Base-by-base conservation (phyloP, 306 rosid species). In the Fragaria vesca region DNA sequence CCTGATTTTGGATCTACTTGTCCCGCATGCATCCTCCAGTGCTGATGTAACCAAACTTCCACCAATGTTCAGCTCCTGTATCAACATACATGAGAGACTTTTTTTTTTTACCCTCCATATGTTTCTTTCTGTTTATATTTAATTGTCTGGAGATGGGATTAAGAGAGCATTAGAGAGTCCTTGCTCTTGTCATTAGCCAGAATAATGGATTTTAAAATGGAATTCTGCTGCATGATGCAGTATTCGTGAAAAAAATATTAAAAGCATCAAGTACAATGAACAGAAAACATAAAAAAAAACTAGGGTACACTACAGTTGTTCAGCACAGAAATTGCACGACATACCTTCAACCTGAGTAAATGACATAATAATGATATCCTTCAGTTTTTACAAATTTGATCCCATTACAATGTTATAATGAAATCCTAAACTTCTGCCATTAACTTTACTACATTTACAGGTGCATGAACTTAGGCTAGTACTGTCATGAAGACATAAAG, bases 51-150 rank as follows among this genome's bases (percentile, higher is more conserved):
- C 97, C 87, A 94, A 77, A 87, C 94, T 91, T 70, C 96, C 94
- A 66, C 98, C 98, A 83, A 94, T 90, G 80, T 90, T 91, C 70
- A 94, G 85, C 51, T 94, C 97, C 98, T 94, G 89, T 82, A 82
- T 54, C 34, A 78, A 69, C 55, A 75, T 42, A 80, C 70, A 43
- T 32, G 48, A 26, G 38, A 71, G 66, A 54, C 28, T 10, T 10
- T 26, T 55, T 16, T 36, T 63, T 55, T 16, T 38, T 54, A 30
- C 32, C 34, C 16, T 34, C 60, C 62, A 76, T 55, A 74, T 69
- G 66, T 83, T 79, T 50, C 66, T 42, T 54, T 61, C 38, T 26
- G 34, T 12, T 61, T 26, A 28, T 12, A 24, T 26, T 61, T 61
- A 11, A 26, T 12, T 1, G 36, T 26, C 17, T 2, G 17, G 38